Conservation (phyloP, 306 rosid genomes). For the Oxytropis ochrocephala region DNA sequence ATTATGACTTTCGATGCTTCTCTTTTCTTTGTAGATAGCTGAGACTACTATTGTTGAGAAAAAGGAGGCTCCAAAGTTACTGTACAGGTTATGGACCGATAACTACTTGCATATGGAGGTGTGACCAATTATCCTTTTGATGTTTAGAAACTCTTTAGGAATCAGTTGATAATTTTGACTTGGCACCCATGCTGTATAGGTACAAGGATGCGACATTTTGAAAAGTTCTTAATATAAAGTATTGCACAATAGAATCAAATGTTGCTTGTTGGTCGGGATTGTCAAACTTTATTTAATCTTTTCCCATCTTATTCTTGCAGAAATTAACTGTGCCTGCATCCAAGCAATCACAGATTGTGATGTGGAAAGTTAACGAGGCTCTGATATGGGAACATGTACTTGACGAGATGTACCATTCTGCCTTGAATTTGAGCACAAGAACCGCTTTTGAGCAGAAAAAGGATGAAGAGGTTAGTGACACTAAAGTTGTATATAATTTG, state of each 20-base stretch:
- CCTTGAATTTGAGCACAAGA: conserved; percentile 68
- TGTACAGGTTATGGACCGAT: conserved; percentile 70
- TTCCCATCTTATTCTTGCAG: conserved; percentile 39
- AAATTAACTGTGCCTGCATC: conserved; percentile 32
- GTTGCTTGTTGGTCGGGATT: background rate
- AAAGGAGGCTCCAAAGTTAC: conserved; percentile 68
- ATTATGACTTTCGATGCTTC: background rate
- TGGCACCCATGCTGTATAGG: background rate
- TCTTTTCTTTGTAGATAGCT: conserved; percentile 46
- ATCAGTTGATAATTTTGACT: background rate
- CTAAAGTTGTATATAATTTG: background rate
- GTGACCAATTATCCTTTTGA: conserved; percentile 33
- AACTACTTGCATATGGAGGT: conserved; percentile 88
- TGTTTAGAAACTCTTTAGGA: background rate
- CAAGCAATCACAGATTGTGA: conserved; percentile 22
- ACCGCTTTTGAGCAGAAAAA: conserved; percentile 54
- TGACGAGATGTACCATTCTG: conserved; percentile 91
- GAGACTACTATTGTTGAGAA: conserved; percentile 69
- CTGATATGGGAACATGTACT: conserved; percentile 57
- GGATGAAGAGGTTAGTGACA: conserved; percentile 53
- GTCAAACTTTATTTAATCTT: background rate
- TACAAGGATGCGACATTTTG: too few species aligned
- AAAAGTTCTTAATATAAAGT: too few species aligned
- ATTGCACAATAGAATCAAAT: too few species aligned
- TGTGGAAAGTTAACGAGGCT: conserved; percentile 78